Evolutionary conservation across 1,139 yeast genomes (phyloP).

Genomic region (Sporopachydermia cereana): DNA sequence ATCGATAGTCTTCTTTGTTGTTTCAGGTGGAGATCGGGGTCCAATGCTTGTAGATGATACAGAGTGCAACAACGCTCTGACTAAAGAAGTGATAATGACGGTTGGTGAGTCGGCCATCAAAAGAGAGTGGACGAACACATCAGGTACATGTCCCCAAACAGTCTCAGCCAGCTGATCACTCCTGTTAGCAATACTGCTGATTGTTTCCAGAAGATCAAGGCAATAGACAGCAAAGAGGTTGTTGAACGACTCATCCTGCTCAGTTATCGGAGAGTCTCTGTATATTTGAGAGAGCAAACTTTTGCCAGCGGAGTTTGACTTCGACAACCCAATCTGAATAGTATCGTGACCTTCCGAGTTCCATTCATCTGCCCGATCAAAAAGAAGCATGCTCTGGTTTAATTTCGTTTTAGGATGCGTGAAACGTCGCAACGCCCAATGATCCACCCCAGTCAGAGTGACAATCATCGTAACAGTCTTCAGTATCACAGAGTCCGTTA

Average conservation of each 20-base stretch:
- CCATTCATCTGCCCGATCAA: neutral
- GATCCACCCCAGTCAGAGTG: neutral
- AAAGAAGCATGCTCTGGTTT: constrained; percentile 11
- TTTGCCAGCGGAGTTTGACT: neutral
- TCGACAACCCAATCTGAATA: neutral
- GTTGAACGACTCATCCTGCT: constrained; percentile 32
- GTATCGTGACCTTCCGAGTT: neutral
- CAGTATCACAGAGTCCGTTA: constrained; percentile 23
- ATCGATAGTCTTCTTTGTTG: neutral
- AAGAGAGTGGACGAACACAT: neutral
- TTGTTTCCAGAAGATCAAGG: constrained; percentile 40
- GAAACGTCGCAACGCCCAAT: constrained; percentile 1
- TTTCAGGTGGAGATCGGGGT: neutral
- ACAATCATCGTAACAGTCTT: constrained; percentile 8
- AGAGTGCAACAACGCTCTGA: constrained; percentile 34
- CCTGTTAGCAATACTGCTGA: constrained; percentile 17
- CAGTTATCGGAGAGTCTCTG: neutral
- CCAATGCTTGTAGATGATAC: constrained; percentile 13
- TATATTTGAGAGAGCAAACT: neutral
- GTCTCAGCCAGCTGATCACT: neutral
- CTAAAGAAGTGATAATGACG: constrained; percentile 20
- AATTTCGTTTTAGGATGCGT: constrained; percentile 2
- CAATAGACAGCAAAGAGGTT: constrained; percentile 36
- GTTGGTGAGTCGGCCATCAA: constrained; percentile 10
- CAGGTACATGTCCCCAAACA: neutral